Base-by-base conservation (phyloP, 148 eudicot genomes). In the Rhododendron kiyosumense region DNA sequence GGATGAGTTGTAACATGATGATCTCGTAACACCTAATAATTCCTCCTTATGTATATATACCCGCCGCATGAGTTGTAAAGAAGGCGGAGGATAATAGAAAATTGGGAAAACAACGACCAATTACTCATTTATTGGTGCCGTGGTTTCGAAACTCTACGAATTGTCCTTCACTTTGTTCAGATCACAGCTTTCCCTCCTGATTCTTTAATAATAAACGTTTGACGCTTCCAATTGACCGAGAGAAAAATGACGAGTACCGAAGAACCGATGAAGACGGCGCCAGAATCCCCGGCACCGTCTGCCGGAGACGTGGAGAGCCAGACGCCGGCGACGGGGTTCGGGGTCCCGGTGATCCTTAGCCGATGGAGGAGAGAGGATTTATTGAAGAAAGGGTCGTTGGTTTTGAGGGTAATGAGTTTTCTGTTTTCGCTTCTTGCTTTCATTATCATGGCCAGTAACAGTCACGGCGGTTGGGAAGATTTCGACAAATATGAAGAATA, bases 371-470 rank as follows among this genome's bases (percentile, higher is more conserved):
- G 92, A 79, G 94, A 91, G 79, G 93, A 91, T 85, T 73, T 90
- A 81, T 48, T 92, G 61, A 90, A 87, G 77, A 94, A 85, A 76
- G 91, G 89, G 7, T 87, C 89, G 1, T 45, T 93, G 52, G 89
- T 46, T 63, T 74, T 93, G 85, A 90, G 95, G 54, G 91, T 84
- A 7, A 24, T 89, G 1, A 91, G 90, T 11, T 83, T 93, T 77
- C 12, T 93, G 7, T 90, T 93, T 59, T 91, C 96, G 2, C 75
- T 95, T 83, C 87, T 95, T 10, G 63, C 96, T 52, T 93, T 95
- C 82, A 91, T 95, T 32, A 87, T 93, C 79, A 88, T 92, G 90
- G 96, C 91, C 73, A 91, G 90, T 74, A 92, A 92, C 69, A 85
- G 81, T 11, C 94, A 92, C 74, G 93, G 93, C 30, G 85, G 85